Conservation (phyloP, 2,329 filamentous ascomycete genomes). For the Fusarium goolgardi region DNA sequence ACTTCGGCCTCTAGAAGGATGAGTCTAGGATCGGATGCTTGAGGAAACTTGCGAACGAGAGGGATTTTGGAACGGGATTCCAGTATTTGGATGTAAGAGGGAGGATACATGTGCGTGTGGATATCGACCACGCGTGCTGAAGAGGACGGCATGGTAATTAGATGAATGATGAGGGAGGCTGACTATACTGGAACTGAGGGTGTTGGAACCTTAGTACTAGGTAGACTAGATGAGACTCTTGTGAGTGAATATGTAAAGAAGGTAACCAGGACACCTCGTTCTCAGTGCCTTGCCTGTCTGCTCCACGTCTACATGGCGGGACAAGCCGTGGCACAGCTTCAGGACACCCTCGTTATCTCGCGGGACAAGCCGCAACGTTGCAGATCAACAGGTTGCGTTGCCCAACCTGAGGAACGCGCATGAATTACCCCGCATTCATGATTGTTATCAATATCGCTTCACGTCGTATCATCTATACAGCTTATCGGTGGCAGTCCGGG, state of each 20-base stretch:
- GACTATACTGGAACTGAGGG: not conserved
- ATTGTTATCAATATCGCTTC: slow-evolving; percentile 14
- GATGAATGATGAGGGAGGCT: slow-evolving; percentile 2
- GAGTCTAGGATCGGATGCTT: slow-evolving; percentile 68
- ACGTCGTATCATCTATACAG: slow-evolving; percentile 7
- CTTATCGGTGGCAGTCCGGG: slow-evolving; percentile 36
- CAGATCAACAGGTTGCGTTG: slow-evolving; percentile 24
- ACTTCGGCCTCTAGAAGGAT: slow-evolving; percentile 70
- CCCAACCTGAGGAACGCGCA: slow-evolving; percentile 22
- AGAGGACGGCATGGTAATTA: slow-evolving; percentile 50
- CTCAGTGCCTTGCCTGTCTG: not conserved
- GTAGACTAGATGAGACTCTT: not conserved
- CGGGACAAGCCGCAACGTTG: slow-evolving; percentile 26
- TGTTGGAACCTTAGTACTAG: not conserved
- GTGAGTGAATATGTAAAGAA: slow-evolving; percentile 6
- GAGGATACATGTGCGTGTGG: slow-evolving; percentile 77
- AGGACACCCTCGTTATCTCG: slow-evolving; percentile 13
- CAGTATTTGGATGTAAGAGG: slow-evolving; percentile 71
- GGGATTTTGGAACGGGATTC: slow-evolving; percentile 72
- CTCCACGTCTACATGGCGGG: not conserved
- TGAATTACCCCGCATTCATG: slow-evolving; percentile 31
- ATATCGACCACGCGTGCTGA: slow-evolving; percentile 68
- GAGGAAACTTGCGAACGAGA: slow-evolving; percentile 74
- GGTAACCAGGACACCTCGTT: not conserved
- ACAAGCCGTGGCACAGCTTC: slow-evolving; percentile 6